Base-by-base conservation (phyloP, 1,139 yeast genomes). In the Yamadazyma blattariae region DNA sequence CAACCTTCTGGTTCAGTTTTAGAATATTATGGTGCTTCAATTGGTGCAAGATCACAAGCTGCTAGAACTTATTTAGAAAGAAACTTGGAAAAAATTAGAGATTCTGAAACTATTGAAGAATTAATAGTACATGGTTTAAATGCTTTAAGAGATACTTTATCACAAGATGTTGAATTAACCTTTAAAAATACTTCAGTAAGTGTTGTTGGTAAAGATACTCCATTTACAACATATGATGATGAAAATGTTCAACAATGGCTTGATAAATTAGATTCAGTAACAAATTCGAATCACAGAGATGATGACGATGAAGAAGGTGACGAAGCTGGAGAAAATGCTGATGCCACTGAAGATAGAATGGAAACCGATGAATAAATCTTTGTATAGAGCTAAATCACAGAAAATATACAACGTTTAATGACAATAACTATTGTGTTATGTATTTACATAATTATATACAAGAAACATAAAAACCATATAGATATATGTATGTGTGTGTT, bases 41-140 rank as follows among this genome's bases (percentile, higher is more conserved):
- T 92, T 56, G 99, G 99, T 33, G 98, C 99, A 12, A 78, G 99
- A 56, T 89, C 97, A 2, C 99, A 92, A 65, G 97, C 97, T 32
- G 97, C 97, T 12, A 78, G 96, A 65, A 92, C 99, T 2, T 92
- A 89, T 53, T 68, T 94, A 56, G 98, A 92, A 61, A 80, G 96
- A 57, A 82, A 82, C 44, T 73, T 82, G 56, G 89, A 85, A 24
- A 67, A 71, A 27, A 85, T 87, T 50, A 69, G 79, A 25, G 65
- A 67, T 36, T 67, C 73, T 25, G 76, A 82, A 8, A 59, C 76
- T 10, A 69, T 82, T 35, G 95, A 88, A 50, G 80, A 84, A 49
- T 76, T 92, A 53, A 80, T 92, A 44, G 79, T 83, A 33, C 92
- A 83, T 53, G 98, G 96, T 4, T 80, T 94, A 51, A 82, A 82